Percentiles rank a stretch among this genome's conserved stretches.
phyloP scores from a whole-genome alignment of 306 rosid genomes.

The Vachellia pachyceras region DNA sequence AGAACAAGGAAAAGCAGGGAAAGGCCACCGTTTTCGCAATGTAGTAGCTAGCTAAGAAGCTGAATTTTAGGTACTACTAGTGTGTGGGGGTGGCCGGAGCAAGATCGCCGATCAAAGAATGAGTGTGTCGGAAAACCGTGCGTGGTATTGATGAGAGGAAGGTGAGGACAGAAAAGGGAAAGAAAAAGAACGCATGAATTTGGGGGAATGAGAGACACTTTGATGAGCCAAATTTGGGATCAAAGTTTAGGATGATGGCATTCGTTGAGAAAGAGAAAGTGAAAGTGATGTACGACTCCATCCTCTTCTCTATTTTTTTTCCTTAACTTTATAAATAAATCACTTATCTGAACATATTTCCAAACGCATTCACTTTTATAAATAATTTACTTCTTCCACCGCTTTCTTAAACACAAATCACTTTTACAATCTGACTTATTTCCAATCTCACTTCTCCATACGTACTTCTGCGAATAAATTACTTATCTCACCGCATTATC shows the following conservation, averaged over 20 bases:
- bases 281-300: background rate
- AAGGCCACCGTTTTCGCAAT: background rate
- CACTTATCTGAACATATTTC: too few species aligned
- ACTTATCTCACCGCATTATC: too few species aligned
- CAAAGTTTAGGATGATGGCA: slow-evolving; percentile 32
- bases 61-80: background rate
- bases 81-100: background rate
- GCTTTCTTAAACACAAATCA: too few species aligned
- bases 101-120: slow-evolving; percentile 14
- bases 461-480: too few species aligned
- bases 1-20: background rate
- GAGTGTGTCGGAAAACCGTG: slow-evolving; percentile 32
- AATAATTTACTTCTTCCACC: too few species aligned
- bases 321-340: too few species aligned
- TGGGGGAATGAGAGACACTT: slow-evolving; percentile 14
- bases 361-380: too few species aligned
- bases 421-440: too few species aligned
- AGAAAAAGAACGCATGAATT: slow-evolving; percentile 30
- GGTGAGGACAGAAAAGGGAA: slow-evolving; percentile 14
- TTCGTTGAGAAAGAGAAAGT: background rate
- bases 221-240: slow-evolving; percentile 51
- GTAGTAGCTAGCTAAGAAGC: slow-evolving; percentile 1
- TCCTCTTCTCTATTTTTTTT: too few species aligned
- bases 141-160: slow-evolving; percentile 16
- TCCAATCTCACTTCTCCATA: too few species aligned